These are phyloP conservation scores for Kalaharituber pfeilii DNA, from an alignment of 2,329 filamentous ascomycete genomes.

Conservation along the genomic window DNA sequence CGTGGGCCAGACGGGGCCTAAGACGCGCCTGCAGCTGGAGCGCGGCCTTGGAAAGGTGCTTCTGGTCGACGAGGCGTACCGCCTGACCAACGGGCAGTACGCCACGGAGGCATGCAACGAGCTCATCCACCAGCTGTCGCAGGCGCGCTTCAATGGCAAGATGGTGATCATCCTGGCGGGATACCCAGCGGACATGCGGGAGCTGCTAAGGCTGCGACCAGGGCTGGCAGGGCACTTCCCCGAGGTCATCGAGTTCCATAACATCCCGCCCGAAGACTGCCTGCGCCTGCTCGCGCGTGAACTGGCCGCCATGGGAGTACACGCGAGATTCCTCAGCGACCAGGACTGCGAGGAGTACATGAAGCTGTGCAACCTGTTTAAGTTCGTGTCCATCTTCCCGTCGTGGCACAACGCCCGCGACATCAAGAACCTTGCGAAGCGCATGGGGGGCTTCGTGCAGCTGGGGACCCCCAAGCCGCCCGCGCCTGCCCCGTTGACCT, in stretches of 20 bases:
- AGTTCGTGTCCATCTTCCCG: slow-evolving; percentile 28
- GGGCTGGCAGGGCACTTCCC: slow-evolving; percentile 49
- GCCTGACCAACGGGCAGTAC: slow-evolving; percentile 40
- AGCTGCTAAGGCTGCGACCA: slow-evolving; percentile 32
- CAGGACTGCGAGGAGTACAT: neutral
- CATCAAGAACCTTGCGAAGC: slow-evolving; percentile 37
- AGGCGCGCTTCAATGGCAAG: slow-evolving; percentile 41
- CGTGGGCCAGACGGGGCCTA: slow-evolving; percentile 37
- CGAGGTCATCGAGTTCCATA: slow-evolving; percentile 40
- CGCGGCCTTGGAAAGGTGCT: slow-evolving; percentile 45
- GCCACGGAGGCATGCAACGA: slow-evolving; percentile 41
- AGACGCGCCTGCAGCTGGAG: slow-evolving; percentile 32
- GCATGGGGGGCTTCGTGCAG: slow-evolving; percentile 26
- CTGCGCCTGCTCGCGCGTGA: slow-evolving; percentile 29
- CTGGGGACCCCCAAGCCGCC: neutral
- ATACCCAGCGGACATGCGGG: slow-evolving; percentile 45
- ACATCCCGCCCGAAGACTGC: slow-evolving; percentile 32
- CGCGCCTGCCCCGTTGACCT: neutral
- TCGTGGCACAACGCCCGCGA: slow-evolving; percentile 50
- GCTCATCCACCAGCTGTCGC: slow-evolving; percentile 36
- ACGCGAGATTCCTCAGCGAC: neutral
- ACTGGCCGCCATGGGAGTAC: neutral
- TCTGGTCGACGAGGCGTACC: slow-evolving; percentile 57
- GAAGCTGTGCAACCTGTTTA: slow-evolving; percentile 25
- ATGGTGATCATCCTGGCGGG: slow-evolving; percentile 52